Percentiles rank a stretch among this genome's conserved stretches.
phyloP scores from a whole-genome alignment of 352 stramenopile species.

The Phytopythium vexans region DNA sequence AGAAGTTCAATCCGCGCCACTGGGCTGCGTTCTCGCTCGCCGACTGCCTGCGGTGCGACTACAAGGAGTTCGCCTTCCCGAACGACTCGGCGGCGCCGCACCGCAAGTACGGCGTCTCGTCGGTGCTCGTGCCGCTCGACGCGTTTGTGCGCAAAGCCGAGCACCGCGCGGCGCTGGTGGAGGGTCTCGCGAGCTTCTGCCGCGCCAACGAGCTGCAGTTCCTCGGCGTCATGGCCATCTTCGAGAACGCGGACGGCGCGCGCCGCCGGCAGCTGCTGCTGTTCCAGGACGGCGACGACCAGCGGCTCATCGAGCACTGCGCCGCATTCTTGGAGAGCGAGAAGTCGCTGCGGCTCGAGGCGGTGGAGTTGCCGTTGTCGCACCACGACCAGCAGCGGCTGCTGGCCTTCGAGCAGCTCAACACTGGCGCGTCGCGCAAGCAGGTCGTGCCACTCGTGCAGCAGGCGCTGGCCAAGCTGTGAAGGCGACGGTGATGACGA shows the following conservation, averaged over 20 bases:
- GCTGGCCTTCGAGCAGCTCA: slow-evolving; percentile 52
- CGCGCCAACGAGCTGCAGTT: slow-evolving; percentile 50
- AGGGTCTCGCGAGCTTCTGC: slow-evolving; percentile 32
- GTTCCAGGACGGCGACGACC: slow-evolving; percentile 24
- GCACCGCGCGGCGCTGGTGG: slow-evolving; percentile 20
- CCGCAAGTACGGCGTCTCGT: slow-evolving; percentile 50
- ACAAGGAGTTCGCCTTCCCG: slow-evolving; percentile 66
- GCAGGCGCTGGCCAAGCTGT: slow-evolving; percentile 24
- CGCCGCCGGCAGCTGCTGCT: slow-evolving; percentile 63
- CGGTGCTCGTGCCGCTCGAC: slow-evolving; percentile 55
- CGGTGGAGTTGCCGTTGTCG: slow-evolving; percentile 25
- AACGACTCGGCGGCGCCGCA: neutral
- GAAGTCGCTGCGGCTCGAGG: slow-evolving; percentile 37
- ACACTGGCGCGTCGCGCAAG: slow-evolving; percentile 64
- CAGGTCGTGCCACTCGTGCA: slow-evolving; percentile 74
- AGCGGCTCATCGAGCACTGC: slow-evolving; percentile 25
- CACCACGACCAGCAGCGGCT: slow-evolving; percentile 23
- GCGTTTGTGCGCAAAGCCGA: slow-evolving; percentile 45
- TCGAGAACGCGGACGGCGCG: slow-evolving; percentile 31
- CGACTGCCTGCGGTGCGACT: slow-evolving; percentile 76
- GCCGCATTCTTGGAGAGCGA: slow-evolving; percentile 33
- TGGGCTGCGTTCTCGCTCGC: slow-evolving; percentile 59
- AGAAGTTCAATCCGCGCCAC: slow-evolving; percentile 64
- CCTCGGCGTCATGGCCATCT: slow-evolving; percentile 72
- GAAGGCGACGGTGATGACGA: neutral